Conservation (phyloP, 495 filamentous ascomycete genomes). For the Tuber borchii region DNA sequence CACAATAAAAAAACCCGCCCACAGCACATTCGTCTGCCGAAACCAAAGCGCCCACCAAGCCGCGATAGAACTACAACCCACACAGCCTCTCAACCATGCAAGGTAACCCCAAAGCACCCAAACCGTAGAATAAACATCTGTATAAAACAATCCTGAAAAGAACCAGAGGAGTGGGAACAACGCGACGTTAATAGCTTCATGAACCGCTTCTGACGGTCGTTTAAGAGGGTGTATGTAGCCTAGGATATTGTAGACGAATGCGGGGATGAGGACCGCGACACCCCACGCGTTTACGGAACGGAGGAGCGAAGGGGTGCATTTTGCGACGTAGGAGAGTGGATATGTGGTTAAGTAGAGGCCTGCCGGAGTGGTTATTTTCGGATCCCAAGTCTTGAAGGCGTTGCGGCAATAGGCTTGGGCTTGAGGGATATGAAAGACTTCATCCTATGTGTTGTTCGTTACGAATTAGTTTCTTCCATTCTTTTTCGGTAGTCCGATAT, state of each 20-base stretch:
- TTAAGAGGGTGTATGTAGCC: constrained; percentile 19
- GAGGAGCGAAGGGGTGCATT: constrained; percentile 49
- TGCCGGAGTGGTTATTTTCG: constrained; percentile 92
- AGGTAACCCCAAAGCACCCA: constrained; percentile 61
- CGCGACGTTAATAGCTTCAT: constrained; percentile 70
- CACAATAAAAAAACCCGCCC: constrained; percentile 83
- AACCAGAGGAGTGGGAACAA: constrained; percentile 90
- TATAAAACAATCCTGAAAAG: constrained; percentile 91
- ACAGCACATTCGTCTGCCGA: constrained; percentile 94
- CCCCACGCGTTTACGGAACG: constrained; percentile 51
- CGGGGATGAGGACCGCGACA: constrained; percentile 43
- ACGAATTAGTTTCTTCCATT: constrained; percentile 2
- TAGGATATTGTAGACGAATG: constrained; percentile 28
- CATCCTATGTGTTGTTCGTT: constrained; percentile 56
- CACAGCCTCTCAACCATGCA: constrained; percentile 51
- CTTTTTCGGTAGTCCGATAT: not conserved
- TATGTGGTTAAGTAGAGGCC: constrained; percentile 64
- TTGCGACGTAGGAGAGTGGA: constrained; percentile 48
- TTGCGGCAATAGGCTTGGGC: constrained; percentile 77
- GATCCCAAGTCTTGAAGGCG: constrained; percentile 74
- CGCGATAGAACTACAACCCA: constrained; percentile 27
- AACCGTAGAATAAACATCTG: constrained; percentile 68
- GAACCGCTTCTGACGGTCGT: constrained; percentile 40
- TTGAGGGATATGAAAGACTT: constrained; percentile 91
- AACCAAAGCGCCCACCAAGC: constrained; percentile 56